Base-by-base conservation (phyloP, 306 rosid species). In the Medicago arabica region DNA sequence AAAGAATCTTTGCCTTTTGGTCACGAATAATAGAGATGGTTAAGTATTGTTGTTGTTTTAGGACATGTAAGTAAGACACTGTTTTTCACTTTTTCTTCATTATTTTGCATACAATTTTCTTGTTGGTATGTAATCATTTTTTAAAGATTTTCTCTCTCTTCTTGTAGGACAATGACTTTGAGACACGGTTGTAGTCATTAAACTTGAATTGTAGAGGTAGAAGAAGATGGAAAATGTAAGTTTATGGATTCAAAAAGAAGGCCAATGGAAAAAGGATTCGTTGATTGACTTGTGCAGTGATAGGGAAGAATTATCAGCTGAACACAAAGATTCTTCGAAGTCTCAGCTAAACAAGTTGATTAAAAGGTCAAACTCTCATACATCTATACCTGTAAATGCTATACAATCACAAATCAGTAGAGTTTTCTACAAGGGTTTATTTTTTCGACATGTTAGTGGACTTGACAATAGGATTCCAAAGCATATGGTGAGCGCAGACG, bases 401-500 rank as follows among this genome's bases (percentile, higher is more conserved):
- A 89, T 87, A 76, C 87, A 80, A 66, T 82, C 88, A 5, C 92
- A 85, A 59, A 67, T 84, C 14, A 77, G 88, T 69, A 90, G 77
- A 80, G 70, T 80, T 68, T 79, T 79, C 82, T 67, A 79, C 38
- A 83, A 86, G 23, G 86, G 86, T 77, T 76, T 86, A 5, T 73
- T 85, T 68, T 79, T 84, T 63, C 88, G 80, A n/a, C 66, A 71
- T 57, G 85, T 73, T 68, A 50, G 76, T 78, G 89, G 88, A 71
- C 44, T 89, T 11, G 96, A 86, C 75, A 60, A 64, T 51, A 85
- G 89, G 81, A 89, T 96, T 75, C 96, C 97, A 8, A 96, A 87
- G 86, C 89, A 82, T 80, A 72, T 96, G 88, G 90, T 88, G 76
- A 90, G 91, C 34, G 75, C 83, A 41, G 97, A 96, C 39, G 99